Percentiles rank a stretch among this genome's conserved stretches.
Conservation (phyloP, 495 filamentous ascomycete species). For the Xylaria sp. region DNA sequence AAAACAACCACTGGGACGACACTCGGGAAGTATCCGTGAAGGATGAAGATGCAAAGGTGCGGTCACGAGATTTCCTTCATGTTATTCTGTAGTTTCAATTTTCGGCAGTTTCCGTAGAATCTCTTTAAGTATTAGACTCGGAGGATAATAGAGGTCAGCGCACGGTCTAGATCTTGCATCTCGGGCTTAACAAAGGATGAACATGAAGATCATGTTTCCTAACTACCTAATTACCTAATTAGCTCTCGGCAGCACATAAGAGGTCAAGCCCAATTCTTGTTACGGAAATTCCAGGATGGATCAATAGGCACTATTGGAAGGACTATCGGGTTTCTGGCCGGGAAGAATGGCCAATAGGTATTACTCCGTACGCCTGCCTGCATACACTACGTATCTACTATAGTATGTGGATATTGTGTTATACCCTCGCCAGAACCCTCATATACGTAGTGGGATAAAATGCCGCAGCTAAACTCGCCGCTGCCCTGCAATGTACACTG, state of each 20-base stretch:
- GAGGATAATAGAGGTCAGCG: background rate
- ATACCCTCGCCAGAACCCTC: background rate
- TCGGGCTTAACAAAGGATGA: background rate
- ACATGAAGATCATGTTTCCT: too few relatives aligned
- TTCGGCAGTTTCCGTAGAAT: background rate
- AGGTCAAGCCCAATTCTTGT: background rate
- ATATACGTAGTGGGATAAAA: background rate
- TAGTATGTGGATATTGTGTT: background rate
- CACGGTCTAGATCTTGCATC: background rate
- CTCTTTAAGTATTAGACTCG: background rate
- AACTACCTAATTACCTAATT: too few relatives aligned
- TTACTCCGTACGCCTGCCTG: too few relatives aligned
- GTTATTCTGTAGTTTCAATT: too few relatives aligned
- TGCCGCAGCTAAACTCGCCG: background rate
- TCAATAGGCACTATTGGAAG: conserved; percentile 5
- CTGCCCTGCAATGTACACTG: background rate
- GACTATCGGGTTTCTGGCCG: too few relatives aligned
- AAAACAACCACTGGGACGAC: background rate
- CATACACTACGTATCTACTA: background rate
- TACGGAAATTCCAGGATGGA: background rate
- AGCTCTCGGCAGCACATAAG: background rate
- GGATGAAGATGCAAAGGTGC: background rate
- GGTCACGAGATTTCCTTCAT: too few relatives aligned
- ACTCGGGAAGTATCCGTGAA: background rate
- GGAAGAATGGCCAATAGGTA: background rate